These are phyloP conservation scores for Ascochyta koolunga DNA, from an alignment of 2,329 filamentous ascomycete species.

Conservation along the genomic window DNA sequence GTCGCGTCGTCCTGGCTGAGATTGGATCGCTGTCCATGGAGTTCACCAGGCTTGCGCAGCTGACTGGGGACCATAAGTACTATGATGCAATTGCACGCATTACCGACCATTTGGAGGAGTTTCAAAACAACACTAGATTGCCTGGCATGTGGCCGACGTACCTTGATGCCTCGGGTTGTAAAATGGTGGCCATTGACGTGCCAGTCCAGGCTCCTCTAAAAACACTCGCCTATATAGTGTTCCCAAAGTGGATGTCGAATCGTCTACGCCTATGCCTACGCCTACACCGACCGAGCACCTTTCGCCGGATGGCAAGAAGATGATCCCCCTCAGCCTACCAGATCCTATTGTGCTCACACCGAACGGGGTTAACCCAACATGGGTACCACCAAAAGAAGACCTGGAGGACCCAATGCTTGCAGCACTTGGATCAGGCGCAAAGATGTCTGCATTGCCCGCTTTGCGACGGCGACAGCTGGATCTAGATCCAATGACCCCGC, in stretches of 20 bases:
- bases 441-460: slow-evolving; percentile 18
- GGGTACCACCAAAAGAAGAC: slow-evolving; percentile 14
- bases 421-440: slow-evolving; percentile 14
- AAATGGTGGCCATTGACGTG: slow-evolving; percentile 32
- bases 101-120: slow-evolving; percentile 51
- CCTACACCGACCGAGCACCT: slow-evolving; percentile 26
- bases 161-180: slow-evolving; percentile 51
- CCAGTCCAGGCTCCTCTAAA: slow-evolving; percentile 27
- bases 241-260: background rate
- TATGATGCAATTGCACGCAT: slow-evolving; percentile 57
- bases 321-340: slow-evolving; percentile 38
- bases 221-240: slow-evolving; percentile 1
- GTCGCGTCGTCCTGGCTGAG: slow-evolving; percentile 53
- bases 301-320: slow-evolving; percentile 42
- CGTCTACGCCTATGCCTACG: background rate
- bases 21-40: slow-evolving; percentile 57
- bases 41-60: slow-evolving; percentile 55
- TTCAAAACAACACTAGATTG: slow-evolving; percentile 53
- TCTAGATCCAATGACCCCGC: slow-evolving; percentile 23
- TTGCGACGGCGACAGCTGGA: slow-evolving; percentile 33
- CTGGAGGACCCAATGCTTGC: slow-evolving; percentile 16
- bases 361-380: slow-evolving; percentile 23
- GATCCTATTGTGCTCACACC: slow-evolving; percentile 35
- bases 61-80: slow-evolving; percentile 55
- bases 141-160: slow-evolving; percentile 58